A percentile compares a stretch with the other conserved stretches of the same genome.
Conservation (phyloP, 148 eudicot species). For the Vaccinium vitisidaea region DNA sequence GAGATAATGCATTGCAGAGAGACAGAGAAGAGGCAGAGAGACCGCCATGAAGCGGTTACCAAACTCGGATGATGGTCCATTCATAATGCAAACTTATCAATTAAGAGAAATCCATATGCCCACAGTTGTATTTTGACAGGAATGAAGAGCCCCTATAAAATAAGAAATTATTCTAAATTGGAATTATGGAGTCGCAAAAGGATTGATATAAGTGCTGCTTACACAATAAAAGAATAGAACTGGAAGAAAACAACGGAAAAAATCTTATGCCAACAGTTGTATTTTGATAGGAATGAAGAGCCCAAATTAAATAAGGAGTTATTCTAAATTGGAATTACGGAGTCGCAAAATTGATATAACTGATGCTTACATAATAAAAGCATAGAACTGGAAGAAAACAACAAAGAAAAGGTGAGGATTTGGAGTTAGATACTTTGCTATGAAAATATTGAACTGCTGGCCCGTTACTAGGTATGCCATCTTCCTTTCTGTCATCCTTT, state of each 20-base stretch:
- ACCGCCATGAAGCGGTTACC: not conserved
- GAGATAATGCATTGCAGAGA: not conserved
- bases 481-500: not conserved
- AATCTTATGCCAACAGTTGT: not conserved
- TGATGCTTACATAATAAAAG: not conserved
- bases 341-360: not conserved
- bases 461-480: not conserved
- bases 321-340: not conserved
- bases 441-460: not conserved
- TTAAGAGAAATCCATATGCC: not conserved
- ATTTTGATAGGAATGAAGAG: not conserved
- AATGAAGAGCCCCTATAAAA: not conserved
- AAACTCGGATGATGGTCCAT: not conserved
- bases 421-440: not conserved
- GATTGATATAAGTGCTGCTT: not conserved
- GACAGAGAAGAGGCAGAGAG: not conserved
- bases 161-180: not conserved
- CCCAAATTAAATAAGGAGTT: not conserved
- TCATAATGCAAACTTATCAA: not conserved
- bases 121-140: not conserved
- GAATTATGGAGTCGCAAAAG: not conserved
- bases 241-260: not conserved
- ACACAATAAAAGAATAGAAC: not conserved
- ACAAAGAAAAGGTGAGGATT: not conserved
- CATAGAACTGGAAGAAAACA: not conserved